Base-by-base conservation (phyloP, 495 filamentous ascomycete species). In the Bacidia gigantensis region DNA sequence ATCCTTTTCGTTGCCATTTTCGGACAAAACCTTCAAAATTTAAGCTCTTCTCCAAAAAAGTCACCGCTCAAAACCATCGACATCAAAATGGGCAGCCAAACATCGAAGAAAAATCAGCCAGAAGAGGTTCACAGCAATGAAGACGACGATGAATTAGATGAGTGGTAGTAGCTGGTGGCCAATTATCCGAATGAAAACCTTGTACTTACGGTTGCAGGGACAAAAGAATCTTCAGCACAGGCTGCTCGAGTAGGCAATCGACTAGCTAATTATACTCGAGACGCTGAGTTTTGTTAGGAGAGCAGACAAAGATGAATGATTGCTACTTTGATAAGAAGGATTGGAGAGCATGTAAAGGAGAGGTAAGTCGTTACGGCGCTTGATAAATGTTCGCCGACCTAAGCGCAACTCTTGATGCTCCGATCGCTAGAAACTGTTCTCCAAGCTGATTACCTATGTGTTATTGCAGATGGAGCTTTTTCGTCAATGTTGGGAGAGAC, bases 261-360 rank as follows among this genome's bases (percentile, higher is more conserved):
- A 22, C 46, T 47, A 46, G n/a, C 25, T 2, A 3, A 20, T 20
- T 21, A n/a, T 11, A 35, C 11, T 11, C 3, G 9, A 1, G 49
- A 1, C 18, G 45, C 52, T 57, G 46, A 62, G 23, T 24, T 7
- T 11, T 10, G 11, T 23, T 55, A 96, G 92, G 70, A 26, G 89
- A 98, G 63, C 95, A 97, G 64, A 71, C 76, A 25, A 94, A 80
- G 60, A 72, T 98, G 82, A 95, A 86, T 46, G 84, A 96, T 66
- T 98, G 92, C 66, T 96, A 89, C 64, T 95, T 78, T 65, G 85
- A 88, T 18, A 96, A 90, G 74, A 95, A 89, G 66, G 92, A 98
- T 65, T 98, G 92, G 92, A 75, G 92, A 59, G 69, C 74, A 52
- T 98, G 92, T 67, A 87, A 84, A 63, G 71, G 82, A 51, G 90